A percentile compares a stretch with the other conserved stretches of the same genome.
Evolutionary conservation across 2,329 filamentous ascomycete species (phyloP).

Genomic region (Aureobasidium sp.): DNA sequence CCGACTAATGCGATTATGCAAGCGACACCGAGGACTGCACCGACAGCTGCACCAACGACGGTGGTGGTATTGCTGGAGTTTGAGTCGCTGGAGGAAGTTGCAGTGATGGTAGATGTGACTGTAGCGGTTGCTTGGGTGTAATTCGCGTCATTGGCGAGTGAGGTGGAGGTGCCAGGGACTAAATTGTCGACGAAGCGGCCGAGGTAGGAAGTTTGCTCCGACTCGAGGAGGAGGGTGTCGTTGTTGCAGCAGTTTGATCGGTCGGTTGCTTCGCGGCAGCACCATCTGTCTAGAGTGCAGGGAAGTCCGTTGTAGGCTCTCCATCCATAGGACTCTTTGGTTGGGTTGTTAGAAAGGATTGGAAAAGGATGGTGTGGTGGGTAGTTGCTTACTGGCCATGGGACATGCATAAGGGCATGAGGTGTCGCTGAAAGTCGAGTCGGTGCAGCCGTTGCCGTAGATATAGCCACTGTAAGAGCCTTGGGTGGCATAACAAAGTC

Average conservation of each 20-base stretch:
- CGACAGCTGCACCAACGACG: slow-evolving; percentile 10
- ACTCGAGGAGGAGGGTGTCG: background rate
- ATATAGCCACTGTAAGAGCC: slow-evolving; percentile 3
- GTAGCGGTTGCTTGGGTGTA: background rate
- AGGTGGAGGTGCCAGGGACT: background rate
- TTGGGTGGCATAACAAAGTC: slow-evolving; percentile 2
- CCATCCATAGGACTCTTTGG: background rate
- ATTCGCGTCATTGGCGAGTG: background rate
- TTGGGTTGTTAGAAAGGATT: background rate
- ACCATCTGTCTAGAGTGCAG: background rate
- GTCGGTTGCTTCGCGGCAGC: background rate
- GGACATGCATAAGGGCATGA: background rate
- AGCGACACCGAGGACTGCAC: background rate
- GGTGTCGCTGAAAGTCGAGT: background rate
- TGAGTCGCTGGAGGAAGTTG: background rate
- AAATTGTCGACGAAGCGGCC: background rate
- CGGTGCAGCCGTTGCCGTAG: slow-evolving; percentile 9
- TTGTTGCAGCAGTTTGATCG: background rate
- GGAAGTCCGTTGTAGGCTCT: slow-evolving; percentile 2
- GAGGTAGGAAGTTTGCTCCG: background rate
- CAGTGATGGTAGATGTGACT: slow-evolving; percentile 5
- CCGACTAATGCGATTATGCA: slow-evolving; percentile 5
- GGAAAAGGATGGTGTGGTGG: background rate
- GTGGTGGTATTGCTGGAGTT: background rate
- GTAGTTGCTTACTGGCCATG: background rate